Conservation (phyloP, 805 yeast genomes). For the Alloascoidea africana region DNA sequence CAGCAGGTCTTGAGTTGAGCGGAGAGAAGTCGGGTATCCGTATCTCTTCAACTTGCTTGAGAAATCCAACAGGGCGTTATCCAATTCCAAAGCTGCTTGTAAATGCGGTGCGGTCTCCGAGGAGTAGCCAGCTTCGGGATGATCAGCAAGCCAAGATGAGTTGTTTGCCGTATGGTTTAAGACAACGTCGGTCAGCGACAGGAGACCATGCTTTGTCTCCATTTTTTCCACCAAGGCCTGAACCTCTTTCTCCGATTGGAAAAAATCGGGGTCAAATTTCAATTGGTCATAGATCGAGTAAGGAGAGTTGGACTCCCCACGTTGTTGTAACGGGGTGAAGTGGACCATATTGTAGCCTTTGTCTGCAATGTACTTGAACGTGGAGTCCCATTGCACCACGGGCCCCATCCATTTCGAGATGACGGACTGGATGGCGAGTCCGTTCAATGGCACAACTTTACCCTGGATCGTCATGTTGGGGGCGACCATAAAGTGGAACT, state of each 20-base stretch:
- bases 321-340: constrained; percentile 81
- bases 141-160: constrained; percentile 70
- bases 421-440: constrained; percentile 70
- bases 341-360: constrained; percentile 95
- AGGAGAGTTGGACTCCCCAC: constrained; percentile 89
- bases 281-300: constrained; percentile 85
- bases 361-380: constrained; percentile 41
- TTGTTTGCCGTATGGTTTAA: constrained; percentile 92
- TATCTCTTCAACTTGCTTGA: constrained; percentile 39
- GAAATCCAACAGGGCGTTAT: constrained; percentile 47
- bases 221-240: constrained; percentile 29
- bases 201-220: constrained; percentile 39
- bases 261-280: constrained; percentile 51
- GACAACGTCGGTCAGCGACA: constrained; percentile 83
- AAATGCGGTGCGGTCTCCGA: constrained; percentile 82
- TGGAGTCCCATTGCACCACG: constrained; percentile 44
- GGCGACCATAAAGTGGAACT: constrained; percentile 58
- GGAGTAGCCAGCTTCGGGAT: constrained; percentile 87
- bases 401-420: constrained; percentile 89
- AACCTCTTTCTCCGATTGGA: constrained; percentile 41
- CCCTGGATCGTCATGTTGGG: constrained; percentile 51
- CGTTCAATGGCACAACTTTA: constrained; percentile 51
- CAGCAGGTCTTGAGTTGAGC: constrained; percentile 36
- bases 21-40: constrained; percentile 47
- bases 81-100: constrained; percentile 72